Evolutionary conservation across 78 protist genomes (phyloP).

Genomic region (Dictyostelium intermedium): DNA sequence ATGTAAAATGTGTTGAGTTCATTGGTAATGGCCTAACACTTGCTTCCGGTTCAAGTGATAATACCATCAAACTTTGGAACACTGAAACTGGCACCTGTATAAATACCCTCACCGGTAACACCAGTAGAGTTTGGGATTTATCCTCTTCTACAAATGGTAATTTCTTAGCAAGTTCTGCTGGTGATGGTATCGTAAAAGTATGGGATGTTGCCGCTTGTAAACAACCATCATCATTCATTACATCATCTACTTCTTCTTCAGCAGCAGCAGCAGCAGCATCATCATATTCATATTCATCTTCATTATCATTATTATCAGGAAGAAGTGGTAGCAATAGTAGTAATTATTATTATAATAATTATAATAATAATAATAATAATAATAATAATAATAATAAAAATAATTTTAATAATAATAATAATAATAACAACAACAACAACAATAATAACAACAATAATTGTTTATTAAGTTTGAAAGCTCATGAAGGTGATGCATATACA

Average conservation of each 20-base stretch:
- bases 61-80: conserved; percentile 58
- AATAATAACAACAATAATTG: neutral
- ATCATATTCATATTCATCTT: neutral
- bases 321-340: neutral
- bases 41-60: conserved; percentile 82
- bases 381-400: too few relatives aligned
- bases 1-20: conserved; percentile 87
- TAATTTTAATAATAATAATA: neutral
- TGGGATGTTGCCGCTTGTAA: conserved; percentile 24
- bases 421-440: neutral
- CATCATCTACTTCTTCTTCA: neutral
- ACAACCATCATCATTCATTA: too few relatives aligned
- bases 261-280: neutral
- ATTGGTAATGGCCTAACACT: conserved; percentile 74
- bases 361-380: neutral
- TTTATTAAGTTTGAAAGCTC: conserved; percentile 47
- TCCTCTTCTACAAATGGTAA: conserved; percentile 24
- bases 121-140: conserved; percentile 82
- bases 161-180: conserved; percentile 73
- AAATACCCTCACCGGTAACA: conserved; percentile 52
- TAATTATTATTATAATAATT: neutral
- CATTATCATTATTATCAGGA: neutral
- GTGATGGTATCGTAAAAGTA: conserved; percentile 75
- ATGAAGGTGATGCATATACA: conserved; percentile 82
- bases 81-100: conserved; percentile 52